These are phyloP conservation scores for Saccharomyces hybrid DNA, from an alignment of 1,139 yeast genomes.

Conservation along the genomic window DNA sequence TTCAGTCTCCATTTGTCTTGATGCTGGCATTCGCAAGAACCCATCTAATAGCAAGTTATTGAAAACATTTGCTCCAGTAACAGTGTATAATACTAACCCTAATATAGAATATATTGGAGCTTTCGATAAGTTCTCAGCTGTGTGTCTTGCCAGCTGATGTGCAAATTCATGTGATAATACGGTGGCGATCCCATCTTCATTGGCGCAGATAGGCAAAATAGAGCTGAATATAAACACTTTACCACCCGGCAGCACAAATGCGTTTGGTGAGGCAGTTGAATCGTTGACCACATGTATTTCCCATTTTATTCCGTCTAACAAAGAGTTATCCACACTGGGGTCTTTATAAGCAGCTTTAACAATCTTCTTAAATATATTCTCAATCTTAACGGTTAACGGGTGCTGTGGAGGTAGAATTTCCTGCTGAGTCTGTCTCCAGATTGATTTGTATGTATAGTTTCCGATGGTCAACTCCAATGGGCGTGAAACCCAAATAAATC, in stretches of 20 bases:
- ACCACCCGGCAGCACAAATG: conserved; percentile 93
- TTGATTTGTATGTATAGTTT: conserved; percentile 54
- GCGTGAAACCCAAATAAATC: conserved; percentile 69
- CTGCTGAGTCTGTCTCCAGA: conserved; percentile 42
- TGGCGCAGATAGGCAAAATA: conserved; percentile 67
- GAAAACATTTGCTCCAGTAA: conserved; percentile 47
- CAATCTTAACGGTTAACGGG: conserved; percentile 51
- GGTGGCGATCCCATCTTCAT: conserved; percentile 89
- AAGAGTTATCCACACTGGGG: conserved; percentile 32
- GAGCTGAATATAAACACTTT: conserved; percentile 84
- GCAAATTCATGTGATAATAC: conserved; percentile 89
- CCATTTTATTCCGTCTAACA: conserved; percentile 48
- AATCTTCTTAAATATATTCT: conserved; percentile 53
- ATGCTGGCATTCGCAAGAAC: conserved; percentile 68
- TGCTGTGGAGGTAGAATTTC: conserved; percentile 46
- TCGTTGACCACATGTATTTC: conserved; percentile 72
- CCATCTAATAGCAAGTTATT: conserved; percentile 53
- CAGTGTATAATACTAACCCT: conserved; percentile 42
- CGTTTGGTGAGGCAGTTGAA: conserved; percentile 73
- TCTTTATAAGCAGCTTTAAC: conserved; percentile 48
- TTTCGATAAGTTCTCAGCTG: conserved; percentile 68
- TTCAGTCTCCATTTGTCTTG: conserved; percentile 89
- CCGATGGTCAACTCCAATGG: conserved; percentile 65
- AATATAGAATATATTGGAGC: conserved; percentile 52
- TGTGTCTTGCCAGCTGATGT: conserved; percentile 87